Evolutionary conservation across 495 filamentous ascomycete species (phyloP).

Genomic region (Chaetomium fimeti): DNA sequence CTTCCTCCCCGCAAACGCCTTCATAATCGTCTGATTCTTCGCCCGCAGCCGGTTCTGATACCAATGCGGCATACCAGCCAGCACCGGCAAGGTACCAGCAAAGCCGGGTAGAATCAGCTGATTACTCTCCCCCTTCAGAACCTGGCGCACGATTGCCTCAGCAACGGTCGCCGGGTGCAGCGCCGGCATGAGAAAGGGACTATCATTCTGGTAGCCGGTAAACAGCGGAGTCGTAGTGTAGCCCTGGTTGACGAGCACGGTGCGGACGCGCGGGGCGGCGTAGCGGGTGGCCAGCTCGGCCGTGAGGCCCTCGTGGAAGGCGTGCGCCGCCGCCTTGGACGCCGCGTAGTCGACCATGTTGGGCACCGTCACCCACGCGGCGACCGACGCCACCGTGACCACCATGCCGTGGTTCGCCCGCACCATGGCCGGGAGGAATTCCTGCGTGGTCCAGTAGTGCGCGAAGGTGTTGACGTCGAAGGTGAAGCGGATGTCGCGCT

Average conservation of each 20-base stretch:
- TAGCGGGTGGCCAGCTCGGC: conserved; percentile 62
- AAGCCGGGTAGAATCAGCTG: conserved; percentile 57
- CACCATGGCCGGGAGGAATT: conserved; percentile 68
- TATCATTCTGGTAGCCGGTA: conserved; percentile 55
- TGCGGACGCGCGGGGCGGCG: conserved; percentile 62
- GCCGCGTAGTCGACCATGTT: conserved; percentile 68
- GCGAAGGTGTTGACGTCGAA: conserved; percentile 72
- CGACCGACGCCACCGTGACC: conserved; percentile 67
- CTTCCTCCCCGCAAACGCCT: conserved; percentile 46
- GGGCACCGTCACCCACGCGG: conserved; percentile 58
- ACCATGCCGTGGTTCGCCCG: conserved; percentile 67
- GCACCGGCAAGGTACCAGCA: conserved; percentile 34
- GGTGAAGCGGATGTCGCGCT: conserved; percentile 58
- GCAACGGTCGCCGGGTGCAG: conserved; percentile 64
- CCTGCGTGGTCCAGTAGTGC: conserved; percentile 62
- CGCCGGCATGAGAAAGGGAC: conserved; percentile 53
- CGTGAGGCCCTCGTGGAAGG: conserved; percentile 68
- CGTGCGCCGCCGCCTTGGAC: conserved; percentile 63
- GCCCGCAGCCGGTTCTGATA: conserved; percentile 40
- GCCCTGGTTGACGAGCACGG: conserved; percentile 63
- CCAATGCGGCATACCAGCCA: conserved; percentile 49
- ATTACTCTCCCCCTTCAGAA: conserved; percentile 56
- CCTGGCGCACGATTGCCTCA: conserved; percentile 59
- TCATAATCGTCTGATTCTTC: conserved; percentile 45
- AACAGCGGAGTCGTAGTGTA: conserved; percentile 64